Evolutionary conservation across 177 flowering plant genomes (phyloP), one percentile per base, ranked within the genome.

Genomic region (Vitis hybrid): DNA sequence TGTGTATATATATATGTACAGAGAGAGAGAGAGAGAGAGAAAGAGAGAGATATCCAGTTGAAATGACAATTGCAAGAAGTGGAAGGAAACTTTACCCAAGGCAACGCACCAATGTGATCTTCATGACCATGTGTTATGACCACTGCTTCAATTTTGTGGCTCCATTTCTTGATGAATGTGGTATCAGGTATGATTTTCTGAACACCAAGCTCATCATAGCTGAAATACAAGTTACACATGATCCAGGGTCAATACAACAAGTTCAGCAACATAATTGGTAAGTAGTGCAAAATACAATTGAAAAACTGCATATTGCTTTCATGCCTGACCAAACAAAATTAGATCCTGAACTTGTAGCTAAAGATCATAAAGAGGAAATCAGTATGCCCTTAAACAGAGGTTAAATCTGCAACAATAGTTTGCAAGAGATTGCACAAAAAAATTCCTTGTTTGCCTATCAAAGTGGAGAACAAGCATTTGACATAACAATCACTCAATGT

Each of bases 81-180:
- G 57, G 83, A 75, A 80, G 80, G 83, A 85, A 87, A 78, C 80
- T 86, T 89, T 93, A 95, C 99, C 99, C 99, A 95, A 79, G 99
- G 99, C 91, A 95, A 89, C 80, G 99, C 99, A 89, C 99, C 99
- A 85, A 95, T 95, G 96, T 95, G 99, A 80, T 95, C 99, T 85
- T 95, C 99, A 70, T 95, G 99, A 16, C 99, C 99, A 85, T 95
- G 99, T 10, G 99, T 95, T 69, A 95, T 91, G 62, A 95, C 75
- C 70, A 95, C 93, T 56, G 99, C 99, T 84, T 95, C 99, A 81
- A 95, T 95, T 84, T 95, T 95, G 80, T 93, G 98, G 73, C 91
- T 90, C 99, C 99, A 95, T 82, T 79, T 86, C 70, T 80, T 93
- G 60, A 95, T 93, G 77, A 95, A 95, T 74, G 91, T 85, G 45